These are phyloP conservation scores for Zymoseptoria brevis DNA, from an alignment of 2,329 filamentous ascomycete genomes.

Conservation along the genomic window DNA sequence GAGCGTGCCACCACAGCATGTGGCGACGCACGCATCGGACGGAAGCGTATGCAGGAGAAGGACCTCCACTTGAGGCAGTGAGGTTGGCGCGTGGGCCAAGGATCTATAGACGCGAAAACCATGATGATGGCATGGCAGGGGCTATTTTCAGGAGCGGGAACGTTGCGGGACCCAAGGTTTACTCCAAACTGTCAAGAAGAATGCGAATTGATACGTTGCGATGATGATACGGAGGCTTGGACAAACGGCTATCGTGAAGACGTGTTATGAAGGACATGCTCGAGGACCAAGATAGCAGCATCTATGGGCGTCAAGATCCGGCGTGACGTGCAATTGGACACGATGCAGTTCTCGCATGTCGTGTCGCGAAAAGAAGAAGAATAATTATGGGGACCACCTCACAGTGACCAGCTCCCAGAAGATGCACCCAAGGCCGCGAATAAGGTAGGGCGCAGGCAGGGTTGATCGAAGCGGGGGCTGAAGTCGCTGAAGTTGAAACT, in stretches of 20 bases:
- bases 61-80: neutral
- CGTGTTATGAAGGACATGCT: neutral
- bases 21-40: neutral
- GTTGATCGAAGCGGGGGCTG: neutral
- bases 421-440: neutral
- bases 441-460: neutral
- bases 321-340: neutral
- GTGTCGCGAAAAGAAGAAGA: neutral
- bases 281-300: neutral
- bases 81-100: neutral
- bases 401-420: neutral
- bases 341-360: neutral
- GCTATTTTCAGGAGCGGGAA: neutral
- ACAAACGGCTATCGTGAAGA: neutral
- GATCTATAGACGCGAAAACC: too few relatives aligned
- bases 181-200: neutral
- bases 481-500: neutral
- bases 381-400: neutral
- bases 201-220: neutral
- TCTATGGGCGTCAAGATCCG: neutral
- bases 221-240: neutral
- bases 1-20: neutral
- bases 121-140: neutral
- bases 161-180: neutral
- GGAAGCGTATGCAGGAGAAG: neutral